phyloP scores from a whole-genome alignment of 1,284 basidiomycete species.

The Coniophora puteana region DNA sequence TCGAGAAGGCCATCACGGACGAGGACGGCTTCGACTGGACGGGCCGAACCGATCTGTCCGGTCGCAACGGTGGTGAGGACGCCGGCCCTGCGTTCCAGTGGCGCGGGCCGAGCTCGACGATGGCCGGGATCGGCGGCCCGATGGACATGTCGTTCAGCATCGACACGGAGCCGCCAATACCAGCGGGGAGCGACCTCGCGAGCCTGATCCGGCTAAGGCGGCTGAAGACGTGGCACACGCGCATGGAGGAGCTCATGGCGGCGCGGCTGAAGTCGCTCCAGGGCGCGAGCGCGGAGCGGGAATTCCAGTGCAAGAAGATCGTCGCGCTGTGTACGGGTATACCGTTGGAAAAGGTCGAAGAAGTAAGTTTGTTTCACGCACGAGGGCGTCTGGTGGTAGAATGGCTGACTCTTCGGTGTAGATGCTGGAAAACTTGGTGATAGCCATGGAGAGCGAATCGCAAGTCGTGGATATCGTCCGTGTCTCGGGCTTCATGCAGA shows the following conservation, averaged over 20 bases:
- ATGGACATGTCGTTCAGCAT: conserved; percentile 60
- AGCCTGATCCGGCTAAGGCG: conserved; percentile 71
- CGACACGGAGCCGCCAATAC: conserved; percentile 65
- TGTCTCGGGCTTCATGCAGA: conserved; percentile 88
- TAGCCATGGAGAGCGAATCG: conserved; percentile 88
- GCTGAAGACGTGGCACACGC: conserved; percentile 77
- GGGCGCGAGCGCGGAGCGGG: conserved; percentile 80
- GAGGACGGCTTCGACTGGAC: conserved; percentile 88
- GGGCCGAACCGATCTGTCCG: conserved; percentile 69
- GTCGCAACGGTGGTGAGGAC: conserved; percentile 43
- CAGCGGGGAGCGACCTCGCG: conserved; percentile 51
- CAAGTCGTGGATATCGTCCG: conserved; percentile 82
- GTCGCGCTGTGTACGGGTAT: conserved; percentile 89
- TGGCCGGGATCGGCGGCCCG: conserved; percentile 46
- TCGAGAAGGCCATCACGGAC: conserved; percentile 73
- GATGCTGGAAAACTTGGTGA: conserved; percentile 86
- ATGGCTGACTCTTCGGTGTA: conserved; percentile 30
- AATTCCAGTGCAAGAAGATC: conserved; percentile 88
- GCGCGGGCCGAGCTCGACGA: conserved; percentile 61
- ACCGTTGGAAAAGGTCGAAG: conserved; percentile 84
- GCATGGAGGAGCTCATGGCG: conserved; percentile 73
- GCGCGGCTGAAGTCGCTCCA: conserved; percentile 68
- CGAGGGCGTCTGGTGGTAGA: conserved; percentile 9
- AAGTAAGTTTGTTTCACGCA: conserved; percentile 73
- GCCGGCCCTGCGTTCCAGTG: conserved; percentile 61